A percentile compares a stretch with the other conserved stretches of the same genome.
These are phyloP conservation scores for Lepiota brunneoincarnata DNA, from an alignment of 768 basidiomycete species.

Conservation along the genomic window DNA sequence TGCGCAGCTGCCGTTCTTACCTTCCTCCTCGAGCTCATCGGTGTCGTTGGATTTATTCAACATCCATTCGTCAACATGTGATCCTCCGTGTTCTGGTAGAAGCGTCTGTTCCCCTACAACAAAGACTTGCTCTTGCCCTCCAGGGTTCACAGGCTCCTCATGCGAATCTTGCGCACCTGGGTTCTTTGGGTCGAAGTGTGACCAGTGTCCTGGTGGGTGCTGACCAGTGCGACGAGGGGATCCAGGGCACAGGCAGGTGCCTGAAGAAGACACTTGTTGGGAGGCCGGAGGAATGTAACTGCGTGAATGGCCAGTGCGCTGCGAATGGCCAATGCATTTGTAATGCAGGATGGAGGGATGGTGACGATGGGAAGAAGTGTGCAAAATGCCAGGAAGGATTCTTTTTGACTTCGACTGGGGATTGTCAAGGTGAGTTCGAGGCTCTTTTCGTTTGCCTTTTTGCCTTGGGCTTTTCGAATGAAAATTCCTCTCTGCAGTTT, in stretches of 20 bases:
- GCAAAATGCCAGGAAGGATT: constrained; percentile 74
- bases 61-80: constrained; percentile 72
- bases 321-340: constrained; percentile 71
- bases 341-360: constrained; percentile 72
- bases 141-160: constrained; percentile 73
- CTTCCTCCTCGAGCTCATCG: constrained; percentile 28
- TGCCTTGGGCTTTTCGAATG: background rate
- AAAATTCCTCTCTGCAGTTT: constrained; percentile 41
- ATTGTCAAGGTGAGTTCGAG: constrained; percentile 60
- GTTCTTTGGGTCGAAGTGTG: constrained; percentile 74
- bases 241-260: constrained; percentile 75
- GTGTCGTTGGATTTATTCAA: constrained; percentile 60
- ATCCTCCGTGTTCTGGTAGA: constrained; percentile 69
- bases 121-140: constrained; percentile 68
- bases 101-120: constrained; percentile 65
- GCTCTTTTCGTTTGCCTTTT: constrained; percentile 1
- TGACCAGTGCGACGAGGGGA: constrained; percentile 72
- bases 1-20: constrained; percentile 51
- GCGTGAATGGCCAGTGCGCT: constrained; percentile 76
- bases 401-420: constrained; percentile 66
- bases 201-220: constrained; percentile 71
- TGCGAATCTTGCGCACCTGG: constrained; percentile 78
- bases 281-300: constrained; percentile 70
- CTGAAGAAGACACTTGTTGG: constrained; percentile 49
- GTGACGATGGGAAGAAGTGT: constrained; percentile 72